Evolutionary conservation across 2,329 filamentous ascomycete genomes (phyloP), one percentile per base, ranked within the genome.

Genomic region (Phoma sp.): DNA sequence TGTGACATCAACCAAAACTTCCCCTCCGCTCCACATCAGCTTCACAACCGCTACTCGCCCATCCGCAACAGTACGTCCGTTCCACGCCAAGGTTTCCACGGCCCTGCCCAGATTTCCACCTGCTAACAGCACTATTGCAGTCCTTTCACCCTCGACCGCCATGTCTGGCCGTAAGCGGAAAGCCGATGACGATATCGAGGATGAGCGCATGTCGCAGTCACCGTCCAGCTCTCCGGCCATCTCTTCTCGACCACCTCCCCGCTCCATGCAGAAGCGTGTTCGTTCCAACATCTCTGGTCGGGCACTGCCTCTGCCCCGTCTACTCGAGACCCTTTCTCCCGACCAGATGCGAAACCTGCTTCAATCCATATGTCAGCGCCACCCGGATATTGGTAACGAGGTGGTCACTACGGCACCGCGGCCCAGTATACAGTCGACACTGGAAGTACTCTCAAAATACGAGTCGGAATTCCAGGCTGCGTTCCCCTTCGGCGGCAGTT

Each of bases 321-420:
- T 99, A n/a, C 86, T 99, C 59, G 93, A 99, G 78, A 98, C 95
- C 0, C 85, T 99, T 39, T 91, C 96, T 69, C 88, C 88, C 56
- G 85, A 90, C 55, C 90, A 96, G 62, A 83, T 99, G 68, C 88
- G 93, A 64, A 86, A 86, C 32, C 87, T 97, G 1, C 83, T 99
- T n/a, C 90, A 93, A 73, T 88, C 89, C 49, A 90, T 99, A 71
- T 97, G 93, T 79, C 90, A 96, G 69, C 86, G 89, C 64, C 91
- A 96, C 71, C 91, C 93, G 4, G 87, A 90, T 61, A 89, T 99
- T 58, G 88, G 88, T 47, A 85, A 90, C 47, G 93, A 98, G 75
- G 89, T 99, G 39, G 86, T 92, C 29, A 84, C 87, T 48, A 86
- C 88, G 47, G 93, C 93, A 38, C 95, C 95, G 53, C 86, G 90